These are phyloP conservation scores for Boletus reticulatus DNA, from an alignment of 768 basidiomycete species.

Conservation along the genomic window DNA sequence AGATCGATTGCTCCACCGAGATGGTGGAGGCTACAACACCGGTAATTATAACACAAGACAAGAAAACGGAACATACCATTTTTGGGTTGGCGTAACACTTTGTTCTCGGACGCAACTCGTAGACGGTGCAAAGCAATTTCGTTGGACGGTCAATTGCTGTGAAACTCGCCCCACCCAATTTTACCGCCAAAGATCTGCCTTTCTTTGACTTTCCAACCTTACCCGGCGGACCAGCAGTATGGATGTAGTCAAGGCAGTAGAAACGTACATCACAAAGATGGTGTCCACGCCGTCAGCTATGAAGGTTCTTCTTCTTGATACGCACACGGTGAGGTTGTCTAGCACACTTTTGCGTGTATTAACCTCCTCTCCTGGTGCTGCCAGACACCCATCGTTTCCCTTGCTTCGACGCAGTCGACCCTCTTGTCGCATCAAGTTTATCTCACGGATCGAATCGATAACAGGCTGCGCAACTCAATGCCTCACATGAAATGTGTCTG, in stretches of 20 bases:
- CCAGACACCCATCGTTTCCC: constrained; percentile 94
- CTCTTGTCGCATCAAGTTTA: constrained; percentile 96
- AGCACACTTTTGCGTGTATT: neutral
- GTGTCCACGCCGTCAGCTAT: constrained; percentile 82
- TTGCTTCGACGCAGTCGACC: constrained; percentile 91
- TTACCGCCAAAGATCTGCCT: neutral
- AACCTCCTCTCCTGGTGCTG: constrained; percentile 3
- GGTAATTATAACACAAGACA: neutral
- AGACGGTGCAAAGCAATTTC: neutral
- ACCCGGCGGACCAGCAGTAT: constrained; percentile 40
- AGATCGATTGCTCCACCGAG: neutral
- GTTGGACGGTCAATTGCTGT: no score
- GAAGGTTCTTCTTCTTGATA: constrained; percentile 94
- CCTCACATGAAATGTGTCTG: constrained; percentile 97
- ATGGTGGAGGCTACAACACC: neutral
- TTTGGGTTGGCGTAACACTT: neutral
- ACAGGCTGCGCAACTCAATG: constrained; percentile 86
- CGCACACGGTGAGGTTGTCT: constrained; percentile 74
- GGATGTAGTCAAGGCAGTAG: constrained; percentile 95
- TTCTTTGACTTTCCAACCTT: neutral
- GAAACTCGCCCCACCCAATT: no score
- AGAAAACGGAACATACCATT: neutral
- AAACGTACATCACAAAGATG: constrained; percentile 89
- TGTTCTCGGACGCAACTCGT: no score
- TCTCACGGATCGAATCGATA: constrained; percentile 96